Conservation (phyloP, 129 eudicot species). For the Ambrosia artemisiifolia region DNA sequence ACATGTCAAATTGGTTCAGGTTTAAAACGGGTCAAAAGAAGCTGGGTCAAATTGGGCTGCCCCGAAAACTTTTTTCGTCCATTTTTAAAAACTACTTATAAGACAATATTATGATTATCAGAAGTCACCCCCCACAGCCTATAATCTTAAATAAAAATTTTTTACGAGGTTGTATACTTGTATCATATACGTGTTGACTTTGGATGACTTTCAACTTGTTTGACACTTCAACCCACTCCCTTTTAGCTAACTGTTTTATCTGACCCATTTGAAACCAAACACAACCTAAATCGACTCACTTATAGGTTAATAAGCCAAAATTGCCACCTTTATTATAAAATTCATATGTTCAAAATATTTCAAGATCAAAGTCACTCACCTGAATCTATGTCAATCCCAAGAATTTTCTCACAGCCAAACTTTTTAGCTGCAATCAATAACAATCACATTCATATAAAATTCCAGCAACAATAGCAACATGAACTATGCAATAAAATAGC, state of each 20-base stretch:
- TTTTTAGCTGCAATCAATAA: conserved; percentile 60
- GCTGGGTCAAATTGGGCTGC: background rate
- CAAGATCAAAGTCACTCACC: conserved; percentile 39
- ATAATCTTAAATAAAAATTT: too few relatives aligned
- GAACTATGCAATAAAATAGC: background rate
- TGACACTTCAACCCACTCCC: too few relatives aligned
- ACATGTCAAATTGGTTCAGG: too few relatives aligned
- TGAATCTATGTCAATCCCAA: conserved; percentile 86
- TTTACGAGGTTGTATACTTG: too few relatives aligned
- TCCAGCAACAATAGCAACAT: background rate
- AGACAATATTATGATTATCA: too few relatives aligned
- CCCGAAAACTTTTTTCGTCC: too few relatives aligned
- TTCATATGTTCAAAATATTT: background rate
- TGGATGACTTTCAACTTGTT: too few relatives aligned
- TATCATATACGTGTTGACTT: too few relatives aligned
- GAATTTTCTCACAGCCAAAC: conserved; percentile 73
- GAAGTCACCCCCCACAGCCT: too few relatives aligned
- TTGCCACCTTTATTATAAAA: background rate
- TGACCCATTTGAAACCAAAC: background rate
- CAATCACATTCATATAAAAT: conserved; percentile 2
- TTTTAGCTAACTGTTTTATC: background rate
- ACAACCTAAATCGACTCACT: background rate
- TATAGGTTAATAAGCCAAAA: background rate
- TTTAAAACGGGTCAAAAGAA: background rate
- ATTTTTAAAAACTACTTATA: too few relatives aligned